These are phyloP conservation scores for Crithidia expoeki DNA, from an alignment of 208 protist species.

Conservation along the genomic window DNA sequence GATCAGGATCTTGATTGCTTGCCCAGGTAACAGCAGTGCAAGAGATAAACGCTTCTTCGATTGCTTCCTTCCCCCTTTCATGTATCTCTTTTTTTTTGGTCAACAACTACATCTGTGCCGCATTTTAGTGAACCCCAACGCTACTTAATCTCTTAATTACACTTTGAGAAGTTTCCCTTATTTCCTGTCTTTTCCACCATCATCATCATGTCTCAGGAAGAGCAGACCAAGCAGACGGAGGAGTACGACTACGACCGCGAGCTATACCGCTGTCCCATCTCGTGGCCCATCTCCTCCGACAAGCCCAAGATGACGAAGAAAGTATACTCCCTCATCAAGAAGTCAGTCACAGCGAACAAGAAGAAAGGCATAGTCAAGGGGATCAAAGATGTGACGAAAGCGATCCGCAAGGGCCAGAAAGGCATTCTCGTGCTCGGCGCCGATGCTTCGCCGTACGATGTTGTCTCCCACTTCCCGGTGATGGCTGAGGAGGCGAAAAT, in stretches of 20 bases:
- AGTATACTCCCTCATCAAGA: slow-evolving; percentile 93
- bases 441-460: slow-evolving; percentile 93
- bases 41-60: too few relatives aligned
- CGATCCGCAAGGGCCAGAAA: slow-evolving; percentile 91
- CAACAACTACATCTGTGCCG: too few relatives aligned
- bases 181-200: neutral
- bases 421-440: slow-evolving; percentile 91
- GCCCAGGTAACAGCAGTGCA: too few relatives aligned
- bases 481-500: slow-evolving; percentile 93
- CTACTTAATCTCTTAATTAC: too few relatives aligned
- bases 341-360: slow-evolving; percentile 89
- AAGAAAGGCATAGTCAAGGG: slow-evolving; percentile 92
- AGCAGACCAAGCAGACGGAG: slow-evolving; percentile 48
- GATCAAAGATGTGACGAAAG: slow-evolving; percentile 95
- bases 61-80: too few relatives aligned
- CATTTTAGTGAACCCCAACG: too few relatives aligned
- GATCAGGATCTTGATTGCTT: too few relatives aligned
- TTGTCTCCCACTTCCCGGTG: slow-evolving; percentile 94
- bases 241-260: slow-evolving; percentile 93
- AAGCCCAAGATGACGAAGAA: slow-evolving; percentile 96
- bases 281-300: slow-evolving; percentile 87
- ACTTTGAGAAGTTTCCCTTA: neutral
- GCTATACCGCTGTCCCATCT: slow-evolving; percentile 93
- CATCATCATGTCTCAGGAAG: slow-evolving; percentile 56
- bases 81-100: too few relatives aligned